phyloP scores from a whole-genome alignment of 495 filamentous ascomycete genomes.

The Lophium mytilinum region DNA sequence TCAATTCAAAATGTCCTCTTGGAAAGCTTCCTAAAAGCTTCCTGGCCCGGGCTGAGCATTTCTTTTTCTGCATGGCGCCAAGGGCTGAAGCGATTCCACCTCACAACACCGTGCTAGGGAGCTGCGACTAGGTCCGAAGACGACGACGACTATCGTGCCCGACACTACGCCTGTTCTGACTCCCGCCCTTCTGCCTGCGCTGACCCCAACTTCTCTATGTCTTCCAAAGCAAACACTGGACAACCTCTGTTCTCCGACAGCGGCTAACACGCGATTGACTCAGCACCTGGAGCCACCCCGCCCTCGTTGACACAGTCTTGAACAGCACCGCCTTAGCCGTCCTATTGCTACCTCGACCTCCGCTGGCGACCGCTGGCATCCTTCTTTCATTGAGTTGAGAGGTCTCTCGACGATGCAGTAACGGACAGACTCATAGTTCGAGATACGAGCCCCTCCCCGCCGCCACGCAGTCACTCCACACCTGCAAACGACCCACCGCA shows the following conservation, averaged over 20 bases:
- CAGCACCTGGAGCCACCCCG: neutral
- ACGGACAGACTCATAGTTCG: neutral
- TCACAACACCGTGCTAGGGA: too few relatives aligned
- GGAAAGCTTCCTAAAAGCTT: too few relatives aligned
- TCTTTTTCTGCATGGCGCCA: too few relatives aligned
- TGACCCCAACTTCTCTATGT: constrained; percentile 16
- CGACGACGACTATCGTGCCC: too few relatives aligned
- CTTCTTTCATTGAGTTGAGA: neutral
- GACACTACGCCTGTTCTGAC: too few relatives aligned
- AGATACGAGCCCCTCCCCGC: too few relatives aligned
- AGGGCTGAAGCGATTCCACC: too few relatives aligned
- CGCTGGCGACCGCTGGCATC: neutral
- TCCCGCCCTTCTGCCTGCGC: too few relatives aligned
- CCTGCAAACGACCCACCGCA: neutral
- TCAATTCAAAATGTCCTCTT: too few relatives aligned
- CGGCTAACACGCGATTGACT: constrained; percentile 9
- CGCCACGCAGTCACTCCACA: neutral
- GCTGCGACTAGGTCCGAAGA: too few relatives aligned
- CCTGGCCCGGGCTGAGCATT: too few relatives aligned
- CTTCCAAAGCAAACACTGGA: constrained; percentile 11
- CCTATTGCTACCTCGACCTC: neutral
- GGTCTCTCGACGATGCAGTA: constrained; percentile 11
- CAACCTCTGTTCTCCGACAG: constrained; percentile 23
- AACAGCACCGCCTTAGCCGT: neutral
- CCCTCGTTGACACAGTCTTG: too few relatives aligned